These are phyloP conservation scores for Hericium erinaceus DNA, from an alignment of 768 basidiomycete species.

Conservation along the genomic window DNA sequence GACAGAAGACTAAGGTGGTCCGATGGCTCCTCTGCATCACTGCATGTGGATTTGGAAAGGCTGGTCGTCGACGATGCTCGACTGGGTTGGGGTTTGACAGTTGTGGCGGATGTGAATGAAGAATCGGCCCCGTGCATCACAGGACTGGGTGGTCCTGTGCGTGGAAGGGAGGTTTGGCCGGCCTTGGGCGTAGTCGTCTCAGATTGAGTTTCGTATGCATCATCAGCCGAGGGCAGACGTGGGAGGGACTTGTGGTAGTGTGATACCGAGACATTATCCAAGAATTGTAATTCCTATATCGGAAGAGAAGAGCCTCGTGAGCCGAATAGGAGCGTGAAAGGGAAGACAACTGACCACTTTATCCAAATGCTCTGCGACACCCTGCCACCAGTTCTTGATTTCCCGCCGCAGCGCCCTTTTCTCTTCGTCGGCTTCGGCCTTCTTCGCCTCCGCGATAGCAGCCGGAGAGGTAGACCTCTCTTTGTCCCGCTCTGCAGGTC, in stretches of 20 bases:
- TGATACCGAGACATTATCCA: constrained; percentile 5
- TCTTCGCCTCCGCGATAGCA: not conserved
- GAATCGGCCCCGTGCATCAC: not conserved
- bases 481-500: constrained; percentile 4
- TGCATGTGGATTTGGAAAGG: too few relatives aligned
- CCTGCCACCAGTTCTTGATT: constrained; percentile 61
- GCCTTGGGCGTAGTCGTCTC: constrained; percentile 10
- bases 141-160: not conserved
- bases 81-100: not conserved
- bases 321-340: not conserved
- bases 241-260: constrained; percentile 42
- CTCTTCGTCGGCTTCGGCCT: constrained; percentile 27
- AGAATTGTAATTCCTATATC: constrained; percentile 35
- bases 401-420: constrained; percentile 45
- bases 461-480: constrained; percentile 9
- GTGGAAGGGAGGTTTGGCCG: constrained; percentile 6
- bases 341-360: constrained; percentile 35
- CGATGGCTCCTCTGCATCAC: not conserved
- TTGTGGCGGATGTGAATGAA: not conserved
- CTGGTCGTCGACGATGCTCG: too few relatives aligned
- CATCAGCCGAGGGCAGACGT: constrained; percentile 48
- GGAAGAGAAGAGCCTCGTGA: not conserved
- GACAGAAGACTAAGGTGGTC: constrained; percentile 34
- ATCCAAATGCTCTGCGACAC: constrained; percentile 50
- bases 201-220: constrained; percentile 32